phyloP scores from a whole-genome alignment of 2,329 filamentous ascomycete species.

The Phialophora macrospora region DNA sequence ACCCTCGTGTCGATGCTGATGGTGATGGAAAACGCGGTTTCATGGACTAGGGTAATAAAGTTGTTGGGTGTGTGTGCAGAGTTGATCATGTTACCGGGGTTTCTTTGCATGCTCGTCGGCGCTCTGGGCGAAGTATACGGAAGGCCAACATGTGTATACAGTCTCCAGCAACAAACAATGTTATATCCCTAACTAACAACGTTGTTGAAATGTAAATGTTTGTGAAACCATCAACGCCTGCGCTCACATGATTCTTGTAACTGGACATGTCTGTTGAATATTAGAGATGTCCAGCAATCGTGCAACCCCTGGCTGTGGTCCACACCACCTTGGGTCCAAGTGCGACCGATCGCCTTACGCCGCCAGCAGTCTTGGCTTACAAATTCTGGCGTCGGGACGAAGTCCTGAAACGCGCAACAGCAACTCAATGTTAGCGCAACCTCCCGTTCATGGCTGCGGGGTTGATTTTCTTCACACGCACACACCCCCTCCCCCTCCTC shows the following conservation, averaged over 20 bases:
- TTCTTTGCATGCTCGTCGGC: not conserved
- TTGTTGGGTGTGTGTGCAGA: not conserved
- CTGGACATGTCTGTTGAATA: too few relatives aligned
- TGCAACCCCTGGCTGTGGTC: too few relatives aligned
- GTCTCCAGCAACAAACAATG: not conserved
- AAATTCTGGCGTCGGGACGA: not conserved
- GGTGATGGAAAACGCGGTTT: slow-evolving; percentile 62
- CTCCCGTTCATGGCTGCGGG: not conserved
- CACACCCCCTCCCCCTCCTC: not conserved
- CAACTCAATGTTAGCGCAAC: not conserved
- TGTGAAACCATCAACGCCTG: too few relatives aligned
- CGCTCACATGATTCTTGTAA: too few relatives aligned
- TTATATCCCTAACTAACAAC: not conserved
- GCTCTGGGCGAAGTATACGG: not conserved
- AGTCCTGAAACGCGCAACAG: not conserved
- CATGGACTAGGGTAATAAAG: slow-evolving; percentile 6
- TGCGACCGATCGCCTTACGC: not conserved
- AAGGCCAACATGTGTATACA: not conserved
- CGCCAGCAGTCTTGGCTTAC: not conserved
- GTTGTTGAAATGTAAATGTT: not conserved
- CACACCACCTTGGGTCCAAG: not conserved
- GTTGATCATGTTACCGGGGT: not conserved
- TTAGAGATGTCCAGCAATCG: too few relatives aligned
- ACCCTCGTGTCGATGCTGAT: slow-evolving; percentile 60
- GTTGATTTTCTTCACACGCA: not conserved